Conservation (phyloP, 768 basidiomycete genomes). For the Trametes punicea region DNA sequence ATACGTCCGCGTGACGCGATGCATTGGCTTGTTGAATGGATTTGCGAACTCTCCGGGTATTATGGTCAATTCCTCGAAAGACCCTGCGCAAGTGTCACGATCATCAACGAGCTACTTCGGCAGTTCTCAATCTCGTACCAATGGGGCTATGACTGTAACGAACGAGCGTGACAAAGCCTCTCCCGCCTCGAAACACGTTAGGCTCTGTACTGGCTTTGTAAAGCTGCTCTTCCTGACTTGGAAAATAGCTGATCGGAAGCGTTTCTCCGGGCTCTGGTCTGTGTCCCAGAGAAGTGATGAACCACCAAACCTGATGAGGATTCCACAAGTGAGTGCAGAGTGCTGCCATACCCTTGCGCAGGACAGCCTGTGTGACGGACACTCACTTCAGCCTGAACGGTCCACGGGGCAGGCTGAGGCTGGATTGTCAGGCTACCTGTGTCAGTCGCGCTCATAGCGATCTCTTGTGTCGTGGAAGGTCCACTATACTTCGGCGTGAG, state of each 20-base stretch:
- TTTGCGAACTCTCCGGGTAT: conserved; percentile 15
- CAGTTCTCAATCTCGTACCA: neutral
- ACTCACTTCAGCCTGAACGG: conserved; percentile 16
- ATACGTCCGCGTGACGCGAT: conserved; percentile 17
- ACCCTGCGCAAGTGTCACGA: neutral
- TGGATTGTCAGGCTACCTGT: neutral
- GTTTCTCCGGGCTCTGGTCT: conserved; percentile 9
- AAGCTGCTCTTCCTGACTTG: conserved; percentile 10
- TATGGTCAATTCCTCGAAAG: conserved; percentile 14
- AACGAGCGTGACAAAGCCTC: conserved; percentile 8
- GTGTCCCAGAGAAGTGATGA: conserved; percentile 13
- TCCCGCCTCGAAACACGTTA: conserved; percentile 9
- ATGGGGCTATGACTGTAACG: conserved; percentile 11
- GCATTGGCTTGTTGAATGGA: conserved; percentile 3
- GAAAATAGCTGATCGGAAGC: conserved; percentile 18
- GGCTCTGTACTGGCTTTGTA: conserved; percentile 4
- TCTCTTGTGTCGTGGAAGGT: neutral
- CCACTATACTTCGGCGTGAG: neutral
- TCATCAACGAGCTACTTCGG: neutral
- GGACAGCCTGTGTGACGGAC: too few relatives aligned
- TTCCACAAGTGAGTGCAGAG: too few relatives aligned
- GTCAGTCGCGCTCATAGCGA: neutral
- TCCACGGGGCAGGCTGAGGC: conserved; percentile 7
- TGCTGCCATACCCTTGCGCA: too few relatives aligned
- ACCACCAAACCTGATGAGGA: conserved; percentile 15